Conservation (phyloP, 202 grass and related monocot genomes). For the Carex arenaria region DNA sequence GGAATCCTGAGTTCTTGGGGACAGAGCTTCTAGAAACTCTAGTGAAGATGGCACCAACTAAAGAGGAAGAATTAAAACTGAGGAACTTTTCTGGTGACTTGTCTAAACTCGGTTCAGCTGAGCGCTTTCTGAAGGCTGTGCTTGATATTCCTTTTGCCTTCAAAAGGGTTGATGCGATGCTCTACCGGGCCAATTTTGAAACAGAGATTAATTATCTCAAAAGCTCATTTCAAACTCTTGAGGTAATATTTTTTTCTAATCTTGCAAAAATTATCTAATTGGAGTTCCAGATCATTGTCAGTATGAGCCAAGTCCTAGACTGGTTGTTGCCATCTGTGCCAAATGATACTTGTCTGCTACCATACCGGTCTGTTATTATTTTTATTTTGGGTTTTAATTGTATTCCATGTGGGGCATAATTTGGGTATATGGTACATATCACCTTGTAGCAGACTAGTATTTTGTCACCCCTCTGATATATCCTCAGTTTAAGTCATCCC, state of each 20-base stretch:
- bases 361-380: background rate
- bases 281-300: background rate
- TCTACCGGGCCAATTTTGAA: conserved; percentile 95
- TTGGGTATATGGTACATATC: background rate
- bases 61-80: conserved; percentile 91
- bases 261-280: background rate
- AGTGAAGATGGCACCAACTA: conserved; percentile 97
- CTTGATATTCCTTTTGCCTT: conserved; percentile 97
- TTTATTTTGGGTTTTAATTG: background rate
- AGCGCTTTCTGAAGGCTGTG: conserved; percentile 77
- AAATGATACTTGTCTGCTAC: background rate
- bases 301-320: background rate
- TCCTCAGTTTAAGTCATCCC: too few relatives aligned
- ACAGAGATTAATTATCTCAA: conserved; percentile 83
- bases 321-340: background rate
- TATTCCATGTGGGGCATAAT: background rate
- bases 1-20: conserved; percentile 76
- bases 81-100: conserved; percentile 68
- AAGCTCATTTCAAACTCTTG: conserved; percentile 89
- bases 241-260: conserved; percentile 38
- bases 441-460: background rate
- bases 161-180: conserved; percentile 95
- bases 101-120: conserved; percentile 78
- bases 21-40: conserved; percentile 92
- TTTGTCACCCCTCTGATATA: background rate